A percentile compares a stretch with the other conserved stretches of the same genome.
Evolutionary conservation across 179 eudicot species (phyloP).

Genomic region (Spinacia oleracea): DNA sequence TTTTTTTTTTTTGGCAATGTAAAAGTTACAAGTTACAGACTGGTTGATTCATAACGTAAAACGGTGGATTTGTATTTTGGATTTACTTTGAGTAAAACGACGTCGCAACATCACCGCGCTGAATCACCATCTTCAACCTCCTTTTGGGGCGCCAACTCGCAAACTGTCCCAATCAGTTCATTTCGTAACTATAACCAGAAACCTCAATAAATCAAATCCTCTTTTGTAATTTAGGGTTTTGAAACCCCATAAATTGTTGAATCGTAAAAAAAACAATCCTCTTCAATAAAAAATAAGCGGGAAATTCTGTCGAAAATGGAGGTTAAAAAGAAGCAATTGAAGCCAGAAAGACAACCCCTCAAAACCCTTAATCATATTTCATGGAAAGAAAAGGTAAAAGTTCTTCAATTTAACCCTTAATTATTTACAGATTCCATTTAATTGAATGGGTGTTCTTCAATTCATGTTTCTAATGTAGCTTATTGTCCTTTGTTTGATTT

Average conservation of each 20-base stretch:
- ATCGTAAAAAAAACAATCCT: background rate
- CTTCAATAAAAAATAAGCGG: background rate
- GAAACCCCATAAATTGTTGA: background rate
- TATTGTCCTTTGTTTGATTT: background rate
- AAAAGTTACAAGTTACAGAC: no score
- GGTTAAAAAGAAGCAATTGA: constrained; percentile 32
- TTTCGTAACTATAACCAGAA: background rate
- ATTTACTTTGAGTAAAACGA: background rate
- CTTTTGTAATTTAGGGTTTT: background rate
- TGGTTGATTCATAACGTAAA: no score
- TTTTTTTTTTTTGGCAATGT: no score
- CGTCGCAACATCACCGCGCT: constrained; percentile 2
- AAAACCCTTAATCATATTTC: constrained; percentile 44
- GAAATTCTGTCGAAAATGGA: constrained; percentile 23
- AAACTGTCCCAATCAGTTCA: background rate
- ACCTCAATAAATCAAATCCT: background rate
- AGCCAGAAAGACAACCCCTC: constrained; percentile 36
- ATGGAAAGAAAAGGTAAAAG: constrained; percentile 61
- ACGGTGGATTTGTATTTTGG: no score
- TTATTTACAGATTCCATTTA: background rate
- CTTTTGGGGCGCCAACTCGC: constrained; percentile 12
- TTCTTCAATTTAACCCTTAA: background rate
- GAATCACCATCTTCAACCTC: constrained; percentile 3
- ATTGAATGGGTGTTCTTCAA: background rate
- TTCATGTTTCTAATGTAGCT: background rate